Conservation (phyloP, 805 yeast genomes). For the Metschnikowia shivogae region DNA sequence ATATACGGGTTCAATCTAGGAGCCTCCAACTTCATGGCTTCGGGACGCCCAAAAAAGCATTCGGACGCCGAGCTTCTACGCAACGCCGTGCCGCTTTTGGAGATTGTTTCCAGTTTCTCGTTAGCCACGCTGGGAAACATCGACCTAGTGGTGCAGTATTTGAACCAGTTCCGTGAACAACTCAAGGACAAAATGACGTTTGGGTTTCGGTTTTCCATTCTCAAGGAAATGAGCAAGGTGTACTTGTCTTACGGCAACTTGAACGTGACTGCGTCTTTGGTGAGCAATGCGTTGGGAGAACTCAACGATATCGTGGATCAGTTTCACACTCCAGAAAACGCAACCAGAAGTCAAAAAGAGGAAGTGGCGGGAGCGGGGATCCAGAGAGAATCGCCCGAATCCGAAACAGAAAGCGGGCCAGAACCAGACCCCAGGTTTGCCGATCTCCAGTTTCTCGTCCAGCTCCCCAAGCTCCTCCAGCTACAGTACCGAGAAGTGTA, state of each 20-base stretch:
- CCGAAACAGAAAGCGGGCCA: neutral
- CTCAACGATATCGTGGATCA: constrained; percentile 15
- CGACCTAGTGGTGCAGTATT: constrained; percentile 27
- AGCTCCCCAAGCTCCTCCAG: constrained; percentile 20
- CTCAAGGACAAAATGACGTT: constrained; percentile 21
- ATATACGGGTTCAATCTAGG: constrained; percentile 24
- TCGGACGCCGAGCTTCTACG: constrained; percentile 11
- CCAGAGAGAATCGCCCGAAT: neutral
- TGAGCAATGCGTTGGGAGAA: constrained; percentile 25
- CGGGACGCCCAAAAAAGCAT: constrained; percentile 2
- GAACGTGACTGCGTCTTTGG: constrained; percentile 20
- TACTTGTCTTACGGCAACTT: constrained; percentile 24
- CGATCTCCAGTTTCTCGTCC: neutral
- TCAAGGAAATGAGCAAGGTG: constrained; percentile 27
- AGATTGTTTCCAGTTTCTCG: constrained; percentile 25
- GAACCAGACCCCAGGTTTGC: neutral
- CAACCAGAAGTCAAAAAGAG: neutral
- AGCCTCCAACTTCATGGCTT: constrained; percentile 2
- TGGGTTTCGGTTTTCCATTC: constrained; percentile 24
- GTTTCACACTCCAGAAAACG: neutral
- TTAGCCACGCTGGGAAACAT: constrained; percentile 16
- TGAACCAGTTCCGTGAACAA: constrained; percentile 23
- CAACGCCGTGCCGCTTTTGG: constrained; percentile 21
- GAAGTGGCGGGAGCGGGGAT: neutral
- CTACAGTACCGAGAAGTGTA: constrained; percentile 17